Evolutionary conservation across 805 yeast genomes (phyloP).

Genomic region (Candida fluviatilis): DNA sequence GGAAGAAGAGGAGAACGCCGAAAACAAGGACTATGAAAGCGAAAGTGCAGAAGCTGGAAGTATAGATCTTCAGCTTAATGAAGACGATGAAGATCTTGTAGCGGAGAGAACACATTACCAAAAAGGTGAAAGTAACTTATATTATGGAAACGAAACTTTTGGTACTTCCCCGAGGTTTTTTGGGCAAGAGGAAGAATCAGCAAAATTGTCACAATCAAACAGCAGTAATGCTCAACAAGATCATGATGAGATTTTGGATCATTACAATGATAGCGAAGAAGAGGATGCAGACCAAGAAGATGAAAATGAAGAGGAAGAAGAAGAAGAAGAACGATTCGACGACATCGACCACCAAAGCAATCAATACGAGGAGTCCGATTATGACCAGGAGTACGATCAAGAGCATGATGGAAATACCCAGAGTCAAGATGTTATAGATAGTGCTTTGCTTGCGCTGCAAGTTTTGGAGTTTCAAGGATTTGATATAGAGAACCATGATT

Average conservation of each 20-base stretch:
- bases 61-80: too few species aligned
- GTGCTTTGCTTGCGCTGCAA: not conserved
- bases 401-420: not conserved
- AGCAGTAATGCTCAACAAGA: too few species aligned
- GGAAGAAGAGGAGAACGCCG: slow-evolving; percentile 5
- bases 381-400: not conserved
- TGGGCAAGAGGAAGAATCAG: too few species aligned
- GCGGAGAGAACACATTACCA: too few species aligned
- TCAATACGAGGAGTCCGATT: too few species aligned
- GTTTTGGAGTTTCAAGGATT: not conserved
- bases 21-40: slow-evolving; percentile 8
- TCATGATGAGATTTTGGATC: too few species aligned
- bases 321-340: slow-evolving; percentile 7
- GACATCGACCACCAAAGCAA: too few species aligned
- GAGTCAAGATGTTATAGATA: not conserved
- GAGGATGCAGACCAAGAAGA: slow-evolving; percentile 27
- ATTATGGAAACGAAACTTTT: too few species aligned
- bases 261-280: too few species aligned
- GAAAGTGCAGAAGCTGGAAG: not conserved
- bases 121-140: too few species aligned
- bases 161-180: too few species aligned
- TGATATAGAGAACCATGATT: not conserved
- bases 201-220: too few species aligned
- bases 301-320: slow-evolving; percentile 5
- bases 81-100: not conserved